Evolutionary conservation across 805 yeast species (phyloP).

Genomic region (Cyberlindnera samutprakarnensis): DNA sequence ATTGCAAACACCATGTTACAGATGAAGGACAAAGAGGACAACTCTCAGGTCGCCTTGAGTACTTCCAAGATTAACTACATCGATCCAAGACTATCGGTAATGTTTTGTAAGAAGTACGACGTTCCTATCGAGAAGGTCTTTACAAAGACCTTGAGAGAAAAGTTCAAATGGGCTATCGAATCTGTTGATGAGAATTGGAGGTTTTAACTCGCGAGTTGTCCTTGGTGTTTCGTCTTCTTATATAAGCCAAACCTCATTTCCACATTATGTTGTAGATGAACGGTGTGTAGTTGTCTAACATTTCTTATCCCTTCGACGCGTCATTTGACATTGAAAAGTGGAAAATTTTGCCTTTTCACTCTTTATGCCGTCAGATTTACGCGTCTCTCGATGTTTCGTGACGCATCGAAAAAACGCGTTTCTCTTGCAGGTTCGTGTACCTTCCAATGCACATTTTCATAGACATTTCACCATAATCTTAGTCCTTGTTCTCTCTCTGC

Average conservation of each 20-base stretch:
- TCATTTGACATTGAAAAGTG: too few relatives aligned
- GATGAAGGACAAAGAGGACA: conserved; percentile 87
- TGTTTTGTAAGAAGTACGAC: conserved; percentile 75
- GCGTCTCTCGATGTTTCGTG: not conserved
- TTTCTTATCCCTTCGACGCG: too few relatives aligned
- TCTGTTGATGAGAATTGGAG: conserved; percentile 84
- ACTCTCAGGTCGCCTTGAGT: conserved; percentile 86
- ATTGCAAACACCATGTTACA: conserved; percentile 63
- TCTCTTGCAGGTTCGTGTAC: conserved; percentile 1
- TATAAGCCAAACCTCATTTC: too few relatives aligned
- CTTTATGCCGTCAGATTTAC: too few relatives aligned
- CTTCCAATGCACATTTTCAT: too few relatives aligned
- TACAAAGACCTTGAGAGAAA: conserved; percentile 85
- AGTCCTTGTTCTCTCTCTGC: too few relatives aligned
- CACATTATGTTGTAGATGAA: too few relatives aligned
- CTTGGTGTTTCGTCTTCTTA: too few relatives aligned
- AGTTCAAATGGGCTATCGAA: conserved; percentile 94
- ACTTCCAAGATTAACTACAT: conserved; percentile 93
- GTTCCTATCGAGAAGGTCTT: conserved; percentile 92
- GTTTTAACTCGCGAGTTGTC: too few relatives aligned
- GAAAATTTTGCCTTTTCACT: too few relatives aligned
- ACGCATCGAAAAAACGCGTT: not conserved
- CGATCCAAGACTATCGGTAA: conserved; percentile 86
- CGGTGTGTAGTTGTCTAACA: too few relatives aligned
- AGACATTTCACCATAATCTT: too few relatives aligned